Base-by-base conservation (phyloP, 495 filamentous ascomycete genomes). In the Lophiotrema nucula region DNA sequence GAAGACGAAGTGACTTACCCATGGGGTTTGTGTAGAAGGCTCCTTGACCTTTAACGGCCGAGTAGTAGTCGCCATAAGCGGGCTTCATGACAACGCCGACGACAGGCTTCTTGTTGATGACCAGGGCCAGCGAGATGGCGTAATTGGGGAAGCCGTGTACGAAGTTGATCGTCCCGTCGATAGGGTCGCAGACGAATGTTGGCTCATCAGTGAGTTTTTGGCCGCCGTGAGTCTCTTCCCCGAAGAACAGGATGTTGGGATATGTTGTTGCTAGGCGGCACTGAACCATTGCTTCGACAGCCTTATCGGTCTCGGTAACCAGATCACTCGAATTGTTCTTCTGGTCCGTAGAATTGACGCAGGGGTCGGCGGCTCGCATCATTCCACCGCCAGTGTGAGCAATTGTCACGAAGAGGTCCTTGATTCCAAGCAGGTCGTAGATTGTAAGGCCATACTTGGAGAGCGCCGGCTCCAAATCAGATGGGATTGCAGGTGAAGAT, bases 141-240 rank as follows among this genome's bases (percentile, higher is more conserved):
- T 28, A 47, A 41, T 59, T 62, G 19, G 58, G 54, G 59, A 62
- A 67, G 47, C 64, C 58, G 51, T 63, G 64, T 35, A 58, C 52
- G 49, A 67, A 67, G 51, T 67, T 63, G 16, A 63, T 43, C 4
- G 64, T 67, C 11, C 59, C 64, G 55, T 67, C 59, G 43, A 67
- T 67, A 28, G 63, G 59, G 48, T 63, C 64, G 18, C 45, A 54
- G 4, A 67, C 50, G 44, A 67, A 67, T 12, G 64, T 67, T 18
- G 64, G 59, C 16, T 19, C 25, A 15, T 55, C 37, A 19, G 16
- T n/a, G 18, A 67, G 64, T 28, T 54, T 59, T 28, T 58, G 47
- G 45, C 54, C 59, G 26, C 58, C 58, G 47, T 50, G 54, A 1
- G 64, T 58, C 46, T 63, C 64, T 55, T 67, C 64, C 19, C 64